phyloP scores from a whole-genome alignment of 768 basidiomycete genomes.

The Lyophyllum shimeji region DNA sequence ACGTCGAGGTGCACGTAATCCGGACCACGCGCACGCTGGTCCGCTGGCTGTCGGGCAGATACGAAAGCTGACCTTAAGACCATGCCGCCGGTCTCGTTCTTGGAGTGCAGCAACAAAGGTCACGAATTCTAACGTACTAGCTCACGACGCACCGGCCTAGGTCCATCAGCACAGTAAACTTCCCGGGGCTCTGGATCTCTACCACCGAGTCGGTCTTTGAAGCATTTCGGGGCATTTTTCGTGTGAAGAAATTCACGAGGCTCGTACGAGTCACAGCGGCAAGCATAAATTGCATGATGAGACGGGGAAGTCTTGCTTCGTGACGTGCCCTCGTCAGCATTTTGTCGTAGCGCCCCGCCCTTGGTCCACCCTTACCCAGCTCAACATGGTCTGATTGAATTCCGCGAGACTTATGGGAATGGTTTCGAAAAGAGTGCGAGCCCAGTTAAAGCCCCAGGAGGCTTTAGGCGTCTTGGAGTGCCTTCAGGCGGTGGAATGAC shows the following conservation, averaged over 20 bases:
- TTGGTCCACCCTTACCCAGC: not conserved
- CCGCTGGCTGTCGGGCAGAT: too few species aligned
- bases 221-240: not conserved
- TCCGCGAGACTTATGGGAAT: not conserved
- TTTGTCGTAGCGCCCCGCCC: not conserved
- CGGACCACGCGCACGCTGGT: too few species aligned
- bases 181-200: not conserved
- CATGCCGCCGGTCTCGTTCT: too few species aligned
- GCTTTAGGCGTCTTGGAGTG: not conserved
- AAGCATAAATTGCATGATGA: not conserved
- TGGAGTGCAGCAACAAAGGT: too few species aligned
- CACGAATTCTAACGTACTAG: too few species aligned
- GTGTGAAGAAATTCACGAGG: not conserved
- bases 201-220: not conserved
- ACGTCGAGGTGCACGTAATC: too few species aligned
- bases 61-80: too few species aligned
- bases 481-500: not conserved
- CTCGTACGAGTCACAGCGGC: not conserved
- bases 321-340: not conserved
- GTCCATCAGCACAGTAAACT: not conserved
- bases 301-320: not conserved
- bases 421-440: not conserved
- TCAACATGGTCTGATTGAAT: not conserved
- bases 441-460: not conserved
- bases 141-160: not conserved